These are phyloP conservation scores for Porphyrellus cyaneotinctus DNA, from an alignment of 768 basidiomycete genomes.

Conservation along the genomic window DNA sequence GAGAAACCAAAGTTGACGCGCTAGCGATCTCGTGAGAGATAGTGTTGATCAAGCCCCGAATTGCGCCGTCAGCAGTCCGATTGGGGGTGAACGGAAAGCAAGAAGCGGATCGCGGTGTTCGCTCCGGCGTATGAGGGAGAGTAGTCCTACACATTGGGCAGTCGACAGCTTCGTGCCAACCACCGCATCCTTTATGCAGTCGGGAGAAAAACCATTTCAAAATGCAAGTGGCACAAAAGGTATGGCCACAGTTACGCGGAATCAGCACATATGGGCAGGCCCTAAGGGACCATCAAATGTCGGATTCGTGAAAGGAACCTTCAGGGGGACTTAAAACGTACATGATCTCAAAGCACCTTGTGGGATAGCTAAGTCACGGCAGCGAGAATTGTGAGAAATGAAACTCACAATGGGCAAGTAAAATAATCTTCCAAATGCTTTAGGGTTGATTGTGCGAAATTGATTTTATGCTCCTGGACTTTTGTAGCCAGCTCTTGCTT, in stretches of 20 bases:
- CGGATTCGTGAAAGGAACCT: conserved; percentile 3
- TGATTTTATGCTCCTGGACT: conserved; percentile 39
- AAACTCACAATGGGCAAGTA: conserved; percentile 57
- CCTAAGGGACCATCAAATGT: conserved; percentile 16
- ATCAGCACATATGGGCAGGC: conserved; percentile 56
- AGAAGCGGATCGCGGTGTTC: conserved; percentile 43
- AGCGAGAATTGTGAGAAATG: conserved; percentile 2
- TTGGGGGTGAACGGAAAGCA: conserved; percentile 65
- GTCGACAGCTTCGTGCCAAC: conserved; percentile 64
- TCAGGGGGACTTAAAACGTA: conserved; percentile 18
- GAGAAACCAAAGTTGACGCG: conserved; percentile 28
- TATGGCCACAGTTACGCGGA: conserved; percentile 59
- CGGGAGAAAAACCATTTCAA: conserved; percentile 68
- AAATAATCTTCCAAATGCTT: conserved; percentile 59
- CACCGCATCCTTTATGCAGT: conserved; percentile 56
- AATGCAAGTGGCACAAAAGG: conserved; percentile 64
- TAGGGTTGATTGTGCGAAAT: conserved; percentile 34
- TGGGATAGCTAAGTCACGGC: conserved; percentile 9
- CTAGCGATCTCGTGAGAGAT: conserved; percentile 40
- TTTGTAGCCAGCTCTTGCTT: conserved; percentile 41
- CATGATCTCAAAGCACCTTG: conserved; percentile 66
- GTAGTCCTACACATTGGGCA: conserved; percentile 63
- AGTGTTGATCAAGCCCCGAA: conserved; percentile 50
- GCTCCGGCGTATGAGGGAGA: conserved; percentile 50
- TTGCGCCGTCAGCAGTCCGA: conserved; percentile 48